Base-by-base conservation (phyloP, 352 stramenopile genomes). In the Globisporangium polare region DNA sequence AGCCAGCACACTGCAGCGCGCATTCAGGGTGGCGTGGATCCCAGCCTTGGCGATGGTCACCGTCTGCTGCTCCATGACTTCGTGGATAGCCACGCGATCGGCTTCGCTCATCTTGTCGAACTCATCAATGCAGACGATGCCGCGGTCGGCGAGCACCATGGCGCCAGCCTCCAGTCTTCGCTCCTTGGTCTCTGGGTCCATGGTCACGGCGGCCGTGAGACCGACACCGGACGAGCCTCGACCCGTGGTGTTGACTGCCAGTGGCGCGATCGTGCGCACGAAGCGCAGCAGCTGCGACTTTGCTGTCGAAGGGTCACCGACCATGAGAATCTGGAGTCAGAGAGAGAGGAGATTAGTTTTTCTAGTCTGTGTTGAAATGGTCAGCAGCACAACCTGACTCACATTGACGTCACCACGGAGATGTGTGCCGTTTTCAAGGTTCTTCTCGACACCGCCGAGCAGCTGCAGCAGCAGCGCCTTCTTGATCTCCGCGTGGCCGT, bases 61-160 rank as follows among this genome's bases (percentile, higher is more conserved):
- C 1, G 98, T 99, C 70, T 99, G 98, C 72, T 99, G 98, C 76
- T 99, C 98, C 98, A 99, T 99, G 52, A 93, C 85, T 91, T 99
- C 98, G 85, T 99, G 98, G 68, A 99, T 99, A 4, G 98, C 97
- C 20, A 99, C 98, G 43, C 97, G 93, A 91, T 99, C 97, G 15
- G 88, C 90, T 73, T 99, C 86, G 69, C 84, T 97, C 96, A 99
- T 99, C 73, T 99, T 99, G 68, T 99, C 96, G 54, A 99, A 99
- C 71, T 99, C 98, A 77, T 99, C 98, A 37, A 99, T 99, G 72
- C 97, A 99, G 20, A 99, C 97, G 53, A 99, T 89, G 39, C 98
- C 98, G 27, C 97, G 74, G 73, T 99, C 98, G 4, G 97, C 98
- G 15, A 99, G 74, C 9, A 99, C 97, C 97, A 99, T 99, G 6